phyloP scores from a whole-genome alignment of 2,329 filamentous ascomycete genomes.

The Cryphonectria naterciae region DNA sequence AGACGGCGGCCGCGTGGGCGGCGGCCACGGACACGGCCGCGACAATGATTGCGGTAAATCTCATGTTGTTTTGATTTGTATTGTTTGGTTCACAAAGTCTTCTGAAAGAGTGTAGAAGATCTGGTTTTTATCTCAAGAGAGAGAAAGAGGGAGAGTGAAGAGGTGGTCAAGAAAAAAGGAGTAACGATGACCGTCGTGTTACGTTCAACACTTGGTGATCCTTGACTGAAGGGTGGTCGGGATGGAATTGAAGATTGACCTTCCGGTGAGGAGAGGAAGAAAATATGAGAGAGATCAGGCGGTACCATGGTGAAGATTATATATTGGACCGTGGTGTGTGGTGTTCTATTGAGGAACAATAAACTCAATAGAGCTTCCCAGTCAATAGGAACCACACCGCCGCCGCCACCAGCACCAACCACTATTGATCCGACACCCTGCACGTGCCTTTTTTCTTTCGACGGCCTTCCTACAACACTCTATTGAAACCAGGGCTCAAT shows the following conservation, averaged over 20 bases:
- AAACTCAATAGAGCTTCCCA: slow-evolving; percentile 6
- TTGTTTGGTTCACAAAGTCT: neutral
- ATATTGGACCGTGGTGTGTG: slow-evolving; percentile 14
- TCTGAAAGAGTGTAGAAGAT: slow-evolving; percentile 15
- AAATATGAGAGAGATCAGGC: neutral
- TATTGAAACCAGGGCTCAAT: slow-evolving; percentile 18
- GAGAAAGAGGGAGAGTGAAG: neutral
- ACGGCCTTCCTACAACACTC: neutral
- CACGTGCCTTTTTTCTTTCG: neutral
- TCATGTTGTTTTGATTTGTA: slow-evolving; percentile 34
- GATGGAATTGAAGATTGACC: slow-evolving; percentile 22
- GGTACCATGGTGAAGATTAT: slow-evolving; percentile 7
- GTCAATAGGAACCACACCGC: slow-evolving; percentile 1
- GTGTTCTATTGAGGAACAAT: slow-evolving; percentile 27
- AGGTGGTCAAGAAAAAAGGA: neutral
- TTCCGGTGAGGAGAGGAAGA: slow-evolving; percentile 17
- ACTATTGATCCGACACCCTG: neutral
- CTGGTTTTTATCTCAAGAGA: neutral
- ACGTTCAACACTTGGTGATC: slow-evolving; percentile 27
- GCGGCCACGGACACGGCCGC: slow-evolving; percentile 33
- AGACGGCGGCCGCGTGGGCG: slow-evolving; percentile 37
- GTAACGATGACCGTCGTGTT: slow-evolving; percentile 23
- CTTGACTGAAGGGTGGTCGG: slow-evolving; percentile 23
- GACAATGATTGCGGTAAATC: slow-evolving; percentile 35
- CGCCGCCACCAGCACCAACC: neutral